phyloP scores from a whole-genome alignment of 805 yeast genomes.

The Yarrowia phangngaensis region DNA sequence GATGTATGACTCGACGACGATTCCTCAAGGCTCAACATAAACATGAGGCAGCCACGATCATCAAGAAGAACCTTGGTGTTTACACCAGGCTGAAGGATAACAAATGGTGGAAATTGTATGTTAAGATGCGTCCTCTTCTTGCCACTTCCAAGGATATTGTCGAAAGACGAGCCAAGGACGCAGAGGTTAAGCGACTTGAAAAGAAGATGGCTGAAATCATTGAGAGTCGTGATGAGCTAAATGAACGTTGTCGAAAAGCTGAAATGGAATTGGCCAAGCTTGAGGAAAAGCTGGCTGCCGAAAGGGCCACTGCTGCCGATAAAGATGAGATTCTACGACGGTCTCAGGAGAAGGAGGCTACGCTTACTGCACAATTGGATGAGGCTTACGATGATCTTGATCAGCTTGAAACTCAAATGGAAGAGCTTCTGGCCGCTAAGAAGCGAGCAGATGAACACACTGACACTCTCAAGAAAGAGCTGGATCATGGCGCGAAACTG shows the following conservation, averaged over 20 bases:
- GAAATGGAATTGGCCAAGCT: slow-evolving; percentile 37
- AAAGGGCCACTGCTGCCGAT: slow-evolving; percentile 45
- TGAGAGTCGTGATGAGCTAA: slow-evolving; percentile 35
- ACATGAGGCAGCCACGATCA: slow-evolving; percentile 64
- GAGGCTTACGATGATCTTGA: slow-evolving; percentile 38
- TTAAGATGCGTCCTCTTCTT: slow-evolving; percentile 70
- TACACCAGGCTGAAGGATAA: slow-evolving; percentile 49
- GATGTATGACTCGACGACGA: slow-evolving; percentile 52
- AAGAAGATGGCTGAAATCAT: slow-evolving; percentile 32
- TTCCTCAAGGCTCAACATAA: slow-evolving; percentile 51
- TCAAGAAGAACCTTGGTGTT: slow-evolving; percentile 57
- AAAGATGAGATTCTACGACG: slow-evolving; percentile 48
- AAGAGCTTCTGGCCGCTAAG: slow-evolving; percentile 39
- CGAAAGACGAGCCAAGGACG: slow-evolving; percentile 47
- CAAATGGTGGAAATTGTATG: slow-evolving; percentile 77
- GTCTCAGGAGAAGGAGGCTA: slow-evolving; percentile 44
- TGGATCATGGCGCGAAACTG: slow-evolving; percentile 39
- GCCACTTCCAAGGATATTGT: slow-evolving; percentile 58
- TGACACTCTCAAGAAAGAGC: slow-evolving; percentile 38
- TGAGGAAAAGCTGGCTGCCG: slow-evolving; percentile 42
- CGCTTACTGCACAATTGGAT: slow-evolving; percentile 37
- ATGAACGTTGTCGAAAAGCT: slow-evolving; percentile 32
- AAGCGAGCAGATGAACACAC: slow-evolving; percentile 38
- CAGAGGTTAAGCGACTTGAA: slow-evolving; percentile 39
- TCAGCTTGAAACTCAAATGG: slow-evolving; percentile 35